Evolutionary conservation across 441 rosid genomes (phyloP).

Genomic region (Populus hybrid): DNA sequence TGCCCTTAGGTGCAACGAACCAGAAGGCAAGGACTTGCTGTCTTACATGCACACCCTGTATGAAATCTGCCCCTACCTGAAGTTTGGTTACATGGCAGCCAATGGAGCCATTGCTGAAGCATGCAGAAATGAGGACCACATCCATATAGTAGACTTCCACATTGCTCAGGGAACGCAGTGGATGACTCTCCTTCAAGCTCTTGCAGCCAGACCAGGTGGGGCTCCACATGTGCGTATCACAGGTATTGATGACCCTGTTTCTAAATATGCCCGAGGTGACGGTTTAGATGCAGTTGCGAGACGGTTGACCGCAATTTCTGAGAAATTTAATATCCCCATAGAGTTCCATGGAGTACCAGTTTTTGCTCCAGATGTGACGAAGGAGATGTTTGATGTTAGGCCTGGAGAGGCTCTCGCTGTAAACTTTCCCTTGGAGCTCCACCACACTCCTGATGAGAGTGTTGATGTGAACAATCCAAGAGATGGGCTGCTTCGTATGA

Average conservation of each 20-base stretch:
- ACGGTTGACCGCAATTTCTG: slow-evolving; percentile 48
- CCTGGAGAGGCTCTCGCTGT: slow-evolving; percentile 72
- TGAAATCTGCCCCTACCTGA: slow-evolving; percentile 85
- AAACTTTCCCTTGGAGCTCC: slow-evolving; percentile 80
- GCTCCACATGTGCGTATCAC: slow-evolving; percentile 77
- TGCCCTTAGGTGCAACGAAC: slow-evolving; percentile 65
- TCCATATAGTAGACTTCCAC: slow-evolving; percentile 84
- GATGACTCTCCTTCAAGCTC: slow-evolving; percentile 61
- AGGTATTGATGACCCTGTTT: slow-evolving; percentile 65
- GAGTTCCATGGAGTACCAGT: slow-evolving; percentile 67
- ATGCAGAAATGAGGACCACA: slow-evolving; percentile 60
- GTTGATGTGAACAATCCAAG: slow-evolving; percentile 74
- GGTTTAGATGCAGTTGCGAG: slow-evolving; percentile 56
- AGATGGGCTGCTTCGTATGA: slow-evolving; percentile 66
- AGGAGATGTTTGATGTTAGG: slow-evolving; percentile 57
- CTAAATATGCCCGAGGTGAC: slow-evolving; percentile 57
- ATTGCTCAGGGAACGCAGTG: slow-evolving; percentile 86
- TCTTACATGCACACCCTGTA: slow-evolving; percentile 68
- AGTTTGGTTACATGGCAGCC: slow-evolving; percentile 92
- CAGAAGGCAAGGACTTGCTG: slow-evolving; percentile 70
- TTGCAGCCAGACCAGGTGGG: slow-evolving; percentile 22
- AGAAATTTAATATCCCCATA: slow-evolving; percentile 55
- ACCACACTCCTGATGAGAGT: slow-evolving; percentile 83
- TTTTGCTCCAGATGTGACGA: slow-evolving; percentile 48
- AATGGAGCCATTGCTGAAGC: slow-evolving; percentile 94